A percentile compares a stretch with the other conserved stretches of the same genome.
phyloP scores from a whole-genome alignment of 2,329 filamentous ascomycete species.

The Sphaerulina musiva region DNA sequence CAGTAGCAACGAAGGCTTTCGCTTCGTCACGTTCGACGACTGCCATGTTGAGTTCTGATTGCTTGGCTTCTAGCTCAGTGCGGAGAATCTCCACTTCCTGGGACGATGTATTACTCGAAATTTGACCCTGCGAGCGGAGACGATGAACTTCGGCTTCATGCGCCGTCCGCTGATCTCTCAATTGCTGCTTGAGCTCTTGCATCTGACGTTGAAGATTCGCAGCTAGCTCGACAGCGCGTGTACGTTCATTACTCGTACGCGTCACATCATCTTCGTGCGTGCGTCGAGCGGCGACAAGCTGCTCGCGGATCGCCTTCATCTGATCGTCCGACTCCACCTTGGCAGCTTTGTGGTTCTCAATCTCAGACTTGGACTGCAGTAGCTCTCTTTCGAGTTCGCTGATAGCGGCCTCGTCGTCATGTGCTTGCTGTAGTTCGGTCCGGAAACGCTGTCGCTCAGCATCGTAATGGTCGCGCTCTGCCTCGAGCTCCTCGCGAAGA shows the following conservation, averaged over 20 bases:
- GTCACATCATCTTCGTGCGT: conserved; percentile 17
- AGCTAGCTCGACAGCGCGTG: conserved; percentile 20
- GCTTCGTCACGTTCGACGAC: conserved; percentile 27
- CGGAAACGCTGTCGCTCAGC: conserved; percentile 21
- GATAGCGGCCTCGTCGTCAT: conserved; percentile 15
- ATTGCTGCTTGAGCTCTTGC: conserved; percentile 23
- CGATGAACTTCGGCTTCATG: conserved; percentile 23
- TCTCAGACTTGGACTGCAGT: conserved; percentile 18
- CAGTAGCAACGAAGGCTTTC: conserved; percentile 17
- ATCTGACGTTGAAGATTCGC: conserved; percentile 21
- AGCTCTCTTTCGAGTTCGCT: conserved; percentile 23
- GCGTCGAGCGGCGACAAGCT: conserved; percentile 16
- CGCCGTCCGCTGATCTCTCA: conserved; percentile 18
- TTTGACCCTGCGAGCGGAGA: conserved; percentile 14
- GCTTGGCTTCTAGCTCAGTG: conserved; percentile 21
- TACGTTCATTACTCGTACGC: conserved; percentile 17
- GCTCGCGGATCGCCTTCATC: conserved; percentile 10
- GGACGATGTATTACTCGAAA: conserved; percentile 10
- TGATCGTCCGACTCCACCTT: conserved; percentile 15
- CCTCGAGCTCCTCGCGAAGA: conserved; percentile 24
- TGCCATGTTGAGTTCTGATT: conserved; percentile 24
- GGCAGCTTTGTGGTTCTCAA: conserved; percentile 16
- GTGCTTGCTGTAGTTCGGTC: conserved; percentile 19
- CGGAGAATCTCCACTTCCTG: conserved; percentile 18
- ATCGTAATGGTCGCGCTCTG: conserved; percentile 19